Evolutionary conservation across 345 rosid genomes (phyloP).

Genomic region (Eucalyptus grandis): DNA sequence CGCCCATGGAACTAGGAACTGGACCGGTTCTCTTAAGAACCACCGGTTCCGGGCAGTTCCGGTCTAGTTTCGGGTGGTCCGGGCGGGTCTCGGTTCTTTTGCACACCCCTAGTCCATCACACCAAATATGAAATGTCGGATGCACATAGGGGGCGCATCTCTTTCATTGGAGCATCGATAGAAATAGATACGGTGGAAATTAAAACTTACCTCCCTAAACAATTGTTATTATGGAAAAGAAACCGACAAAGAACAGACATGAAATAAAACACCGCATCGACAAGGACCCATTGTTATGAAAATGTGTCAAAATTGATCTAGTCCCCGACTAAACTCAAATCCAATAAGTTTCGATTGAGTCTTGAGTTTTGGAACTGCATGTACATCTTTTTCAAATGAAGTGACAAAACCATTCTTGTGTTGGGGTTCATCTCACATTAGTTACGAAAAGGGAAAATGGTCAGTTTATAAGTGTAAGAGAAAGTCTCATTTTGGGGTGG

Average conservation of each 20-base stretch:
- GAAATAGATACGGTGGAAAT: neutral
- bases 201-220: neutral
- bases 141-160: neutral
- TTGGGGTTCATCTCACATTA: too few species aligned
- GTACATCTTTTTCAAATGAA: neutral
- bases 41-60: too few species aligned
- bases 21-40: too few species aligned
- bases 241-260: too few species aligned
- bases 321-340: neutral
- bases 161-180: neutral
- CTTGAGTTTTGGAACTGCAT: neutral
- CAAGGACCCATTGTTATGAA: neutral
- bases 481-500: rapidly evolving
- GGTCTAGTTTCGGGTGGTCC: too few species aligned
- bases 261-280: neutral
- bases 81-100: too few species aligned
- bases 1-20: rapidly evolving
- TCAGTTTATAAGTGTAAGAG: too few species aligned
- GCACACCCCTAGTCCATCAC: too few species aligned
- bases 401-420: neutral
- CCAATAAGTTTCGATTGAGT: neutral
- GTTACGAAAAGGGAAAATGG: rapidly evolving
- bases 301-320: neutral
- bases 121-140: neutral
- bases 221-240: neutral